Conservation (phyloP, 805 yeast genomes). For the Torulaspora microellipsoides region DNA sequence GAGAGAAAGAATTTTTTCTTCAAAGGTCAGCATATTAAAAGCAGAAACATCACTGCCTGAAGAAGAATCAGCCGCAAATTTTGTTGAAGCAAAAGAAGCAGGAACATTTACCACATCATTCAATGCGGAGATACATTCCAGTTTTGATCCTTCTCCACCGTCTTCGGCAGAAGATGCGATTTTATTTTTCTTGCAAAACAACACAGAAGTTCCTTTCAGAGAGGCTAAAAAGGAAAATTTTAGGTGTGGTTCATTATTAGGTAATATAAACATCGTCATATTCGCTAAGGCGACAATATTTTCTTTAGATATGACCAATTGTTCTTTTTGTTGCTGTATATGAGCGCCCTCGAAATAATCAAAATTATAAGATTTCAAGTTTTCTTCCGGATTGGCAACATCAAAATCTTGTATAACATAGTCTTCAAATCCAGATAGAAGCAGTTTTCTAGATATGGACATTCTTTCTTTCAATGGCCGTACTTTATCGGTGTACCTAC, state of each 20-base stretch:
- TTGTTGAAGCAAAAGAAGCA: slow-evolving; percentile 39
- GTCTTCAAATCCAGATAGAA: slow-evolving; percentile 56
- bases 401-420: slow-evolving; percentile 12
- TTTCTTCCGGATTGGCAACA: slow-evolving; percentile 1
- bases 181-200: slow-evolving; percentile 14
- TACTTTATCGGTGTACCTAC: slow-evolving; percentile 44
- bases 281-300: slow-evolving; percentile 1
- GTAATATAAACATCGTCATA: slow-evolving; percentile 1
- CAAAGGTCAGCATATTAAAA: slow-evolving; percentile 45
- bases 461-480: slow-evolving; percentile 52
- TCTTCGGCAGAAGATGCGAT: background rate
- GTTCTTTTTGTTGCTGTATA: background rate
- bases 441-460: slow-evolving; percentile 43
- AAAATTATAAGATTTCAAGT: background rate
- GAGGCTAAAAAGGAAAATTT: slow-evolving; percentile 21
- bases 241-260: background rate
- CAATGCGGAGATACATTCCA: slow-evolving; percentile 46
- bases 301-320: background rate
- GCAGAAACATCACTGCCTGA: slow-evolving; percentile 47
- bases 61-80: slow-evolving; percentile 49
- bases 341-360: slow-evolving; percentile 3
- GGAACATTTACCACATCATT: slow-evolving; percentile 45
- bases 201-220: slow-evolving; percentile 7
- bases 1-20: slow-evolving; percentile 36
- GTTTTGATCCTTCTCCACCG: slow-evolving; percentile 8